Percentiles rank a stretch among this genome's conserved stretches.
Evolutionary conservation across 108 stramenopile genomes (phyloP).

Genomic region (Cylindrotheca fusiformis): DNA sequence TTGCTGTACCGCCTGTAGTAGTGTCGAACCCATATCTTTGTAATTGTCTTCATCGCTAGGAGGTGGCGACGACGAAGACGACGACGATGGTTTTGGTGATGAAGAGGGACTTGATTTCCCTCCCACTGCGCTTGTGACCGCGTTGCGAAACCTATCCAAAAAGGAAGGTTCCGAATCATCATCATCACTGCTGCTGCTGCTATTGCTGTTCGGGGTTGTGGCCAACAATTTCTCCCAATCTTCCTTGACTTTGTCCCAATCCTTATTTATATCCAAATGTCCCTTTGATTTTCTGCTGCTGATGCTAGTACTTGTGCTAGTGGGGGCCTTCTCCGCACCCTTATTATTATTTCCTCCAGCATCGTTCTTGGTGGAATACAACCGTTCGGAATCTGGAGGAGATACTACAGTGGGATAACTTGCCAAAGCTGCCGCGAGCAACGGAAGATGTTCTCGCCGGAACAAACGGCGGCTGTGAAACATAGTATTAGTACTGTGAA

Average conservation of each 20-base stretch:
- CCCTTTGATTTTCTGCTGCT: neutral
- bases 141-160: neutral
- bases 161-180: neutral
- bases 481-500: neutral
- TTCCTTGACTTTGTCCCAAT: constrained; percentile 12
- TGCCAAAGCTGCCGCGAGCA: neutral
- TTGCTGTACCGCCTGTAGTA: neutral
- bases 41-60: constrained; percentile 10
- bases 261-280: constrained; percentile 4
- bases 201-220: constrained; percentile 1
- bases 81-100: neutral
- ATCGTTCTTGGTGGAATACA: neutral
- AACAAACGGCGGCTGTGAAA: neutral
- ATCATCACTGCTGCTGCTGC: neutral
- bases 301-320: no score
- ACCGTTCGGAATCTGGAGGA: neutral
- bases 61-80: no score
- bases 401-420: neutral
- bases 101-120: neutral
- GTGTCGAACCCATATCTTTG: neutral
- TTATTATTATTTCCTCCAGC: neutral
- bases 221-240: constrained; percentile 4
- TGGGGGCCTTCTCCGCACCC: neutral
- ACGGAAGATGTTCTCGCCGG: neutral
- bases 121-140: neutral